Evolutionary conservation across 345 rosid species (phyloP).

Genomic region (Moricandia arvensis): DNA sequence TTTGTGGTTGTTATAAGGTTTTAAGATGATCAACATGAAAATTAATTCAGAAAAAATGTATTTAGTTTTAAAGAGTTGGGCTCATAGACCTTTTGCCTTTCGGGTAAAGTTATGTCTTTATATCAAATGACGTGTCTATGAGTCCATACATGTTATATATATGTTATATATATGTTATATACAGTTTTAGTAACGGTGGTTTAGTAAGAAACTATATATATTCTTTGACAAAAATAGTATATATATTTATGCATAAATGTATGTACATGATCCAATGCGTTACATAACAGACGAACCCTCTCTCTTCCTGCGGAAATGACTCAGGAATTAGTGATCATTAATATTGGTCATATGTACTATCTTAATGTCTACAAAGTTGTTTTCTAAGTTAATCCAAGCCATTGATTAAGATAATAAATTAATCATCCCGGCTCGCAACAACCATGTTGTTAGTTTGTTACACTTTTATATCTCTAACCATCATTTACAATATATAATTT

Average conservation of each 20-base stretch:
- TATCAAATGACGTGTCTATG: slow-evolving; percentile 9
- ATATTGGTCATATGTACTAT: background rate
- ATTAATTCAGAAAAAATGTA: background rate
- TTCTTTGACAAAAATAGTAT: background rate
- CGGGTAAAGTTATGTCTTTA: slow-evolving; percentile 8
- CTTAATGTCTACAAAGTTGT: slow-evolving; percentile 12
- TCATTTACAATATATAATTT: background rate
- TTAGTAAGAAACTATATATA: slow-evolving; percentile 5
- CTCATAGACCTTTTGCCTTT: slow-evolving; percentile 17
- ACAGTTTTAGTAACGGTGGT: slow-evolving; percentile 8
- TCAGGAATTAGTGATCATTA: slow-evolving; percentile 9
- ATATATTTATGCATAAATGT: background rate
- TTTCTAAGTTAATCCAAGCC: slow-evolving; percentile 22
- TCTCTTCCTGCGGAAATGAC: background rate
- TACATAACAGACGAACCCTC: background rate
- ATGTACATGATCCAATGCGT: slow-evolving; percentile 2
- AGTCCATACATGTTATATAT: background rate
- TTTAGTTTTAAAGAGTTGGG: background rate
- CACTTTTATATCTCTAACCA: slow-evolving; percentile 28
- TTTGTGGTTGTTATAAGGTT: background rate
- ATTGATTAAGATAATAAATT: slow-evolving; percentile 21
- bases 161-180: too few relatives aligned
- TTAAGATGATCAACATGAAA: slow-evolving; percentile 7
- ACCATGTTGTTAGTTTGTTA: slow-evolving; percentile 26
- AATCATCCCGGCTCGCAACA: slow-evolving; percentile 26